Percentiles rank a stretch among this genome's conserved stretches.
These are phyloP conservation scores for Plectosphaerella plurivora DNA, from an alignment of 2,329 filamentous ascomycete genomes.

Conservation along the genomic window DNA sequence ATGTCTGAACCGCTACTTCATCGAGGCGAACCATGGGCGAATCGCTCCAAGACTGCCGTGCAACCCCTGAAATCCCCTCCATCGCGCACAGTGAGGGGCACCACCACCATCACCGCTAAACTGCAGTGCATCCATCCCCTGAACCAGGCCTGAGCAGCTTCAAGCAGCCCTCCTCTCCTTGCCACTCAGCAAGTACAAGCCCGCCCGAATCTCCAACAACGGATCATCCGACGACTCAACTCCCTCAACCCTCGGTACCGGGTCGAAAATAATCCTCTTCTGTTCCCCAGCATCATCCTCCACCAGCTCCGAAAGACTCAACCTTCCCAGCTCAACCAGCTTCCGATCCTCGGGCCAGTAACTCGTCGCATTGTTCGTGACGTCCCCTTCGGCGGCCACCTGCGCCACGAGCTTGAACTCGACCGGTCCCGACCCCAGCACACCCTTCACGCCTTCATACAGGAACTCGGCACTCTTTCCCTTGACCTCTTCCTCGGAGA, in stretches of 20 bases:
- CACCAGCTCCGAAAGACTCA: slow-evolving; percentile 36
- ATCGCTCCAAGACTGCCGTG: too few relatives aligned
- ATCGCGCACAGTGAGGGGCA: too few relatives aligned
- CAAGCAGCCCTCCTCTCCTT: slow-evolving; percentile 38
- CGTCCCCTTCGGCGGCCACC: slow-evolving; percentile 25
- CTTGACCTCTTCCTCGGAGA: slow-evolving; percentile 31
- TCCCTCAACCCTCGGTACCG: slow-evolving; percentile 49
- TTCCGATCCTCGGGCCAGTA: slow-evolving; percentile 47
- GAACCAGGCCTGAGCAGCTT: too few relatives aligned
- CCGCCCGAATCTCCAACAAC: slow-evolving; percentile 50
- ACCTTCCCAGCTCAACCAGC: slow-evolving; percentile 43
- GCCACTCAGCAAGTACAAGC: slow-evolving; percentile 51
- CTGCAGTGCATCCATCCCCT: too few relatives aligned
- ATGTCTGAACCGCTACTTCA: too few relatives aligned
- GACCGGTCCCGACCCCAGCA: slow-evolving; percentile 29
- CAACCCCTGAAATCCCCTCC: too few relatives aligned
- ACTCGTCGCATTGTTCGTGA: slow-evolving; percentile 18
- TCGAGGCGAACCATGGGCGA: too few relatives aligned
- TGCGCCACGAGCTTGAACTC: slow-evolving; percentile 45
- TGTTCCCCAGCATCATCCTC: slow-evolving; percentile 37
- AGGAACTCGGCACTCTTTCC: slow-evolving; percentile 37
- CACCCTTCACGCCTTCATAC: slow-evolving; percentile 38
- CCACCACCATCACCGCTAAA: too few relatives aligned
- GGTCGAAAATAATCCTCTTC: slow-evolving; percentile 54
- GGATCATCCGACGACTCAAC: slow-evolving; percentile 50